Conservation (phyloP, 352 stramenopile genomes). For the Phytophthora pini region DNA sequence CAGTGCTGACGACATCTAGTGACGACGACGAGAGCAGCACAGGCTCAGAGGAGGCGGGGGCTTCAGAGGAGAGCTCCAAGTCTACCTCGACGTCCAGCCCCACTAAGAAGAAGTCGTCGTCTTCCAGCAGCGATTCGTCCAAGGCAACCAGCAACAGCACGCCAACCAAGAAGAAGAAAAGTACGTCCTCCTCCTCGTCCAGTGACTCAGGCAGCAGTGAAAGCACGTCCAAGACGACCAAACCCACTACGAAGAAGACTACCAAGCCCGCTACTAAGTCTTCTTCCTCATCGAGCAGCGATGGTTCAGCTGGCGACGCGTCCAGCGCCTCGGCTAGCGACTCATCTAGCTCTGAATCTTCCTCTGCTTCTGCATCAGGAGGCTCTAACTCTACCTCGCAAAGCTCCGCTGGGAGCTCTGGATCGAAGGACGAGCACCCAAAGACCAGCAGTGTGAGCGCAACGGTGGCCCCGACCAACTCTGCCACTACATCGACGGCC, state of each 20-base stretch:
- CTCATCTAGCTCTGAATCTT: constrained; percentile 21
- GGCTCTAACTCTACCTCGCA: constrained; percentile 23
- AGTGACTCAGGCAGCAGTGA: constrained; percentile 30
- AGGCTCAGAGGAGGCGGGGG: constrained; percentile 19
- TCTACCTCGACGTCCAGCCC: constrained; percentile 25
- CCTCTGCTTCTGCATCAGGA: constrained; percentile 21
- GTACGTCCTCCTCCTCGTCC: constrained; percentile 25
- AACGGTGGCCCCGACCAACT: constrained; percentile 23
- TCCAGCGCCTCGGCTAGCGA: constrained; percentile 23
- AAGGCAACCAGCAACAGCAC: constrained; percentile 33
- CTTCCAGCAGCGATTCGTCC: constrained; percentile 34
- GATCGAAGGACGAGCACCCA: constrained; percentile 19
- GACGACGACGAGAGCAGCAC: constrained; percentile 25
- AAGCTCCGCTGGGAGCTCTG: constrained; percentile 20
- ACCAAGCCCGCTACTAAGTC: constrained; percentile 34
- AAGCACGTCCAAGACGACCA: constrained; percentile 30
- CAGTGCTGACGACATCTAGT: constrained; percentile 28
- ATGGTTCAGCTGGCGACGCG: constrained; percentile 14
- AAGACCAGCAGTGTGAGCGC: constrained; percentile 24
- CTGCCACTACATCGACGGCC: constrained; percentile 16
- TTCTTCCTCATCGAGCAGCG: constrained; percentile 35
- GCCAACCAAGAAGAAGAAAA: constrained; percentile 32
- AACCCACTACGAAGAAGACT: constrained; percentile 35
- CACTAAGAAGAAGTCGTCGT: constrained; percentile 37
- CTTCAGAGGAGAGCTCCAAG: constrained; percentile 19